Conservation (phyloP, 1,284 basidiomycete genomes). For the Puccinia triticina region DNA sequence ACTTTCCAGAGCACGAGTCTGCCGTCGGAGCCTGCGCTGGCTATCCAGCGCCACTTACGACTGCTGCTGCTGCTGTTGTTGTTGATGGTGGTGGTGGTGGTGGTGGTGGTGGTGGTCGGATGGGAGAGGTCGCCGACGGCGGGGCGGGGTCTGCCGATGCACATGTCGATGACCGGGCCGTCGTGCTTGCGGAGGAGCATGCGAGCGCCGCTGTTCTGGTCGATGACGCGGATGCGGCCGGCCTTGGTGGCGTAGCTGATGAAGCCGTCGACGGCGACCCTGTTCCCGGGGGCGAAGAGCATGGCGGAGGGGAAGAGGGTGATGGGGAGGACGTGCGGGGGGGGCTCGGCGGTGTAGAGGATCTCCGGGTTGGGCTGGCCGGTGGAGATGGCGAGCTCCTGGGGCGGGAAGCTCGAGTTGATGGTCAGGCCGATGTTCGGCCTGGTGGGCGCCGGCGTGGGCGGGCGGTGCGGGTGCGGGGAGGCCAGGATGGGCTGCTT, state of each 20-base stretch:
- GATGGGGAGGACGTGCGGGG: conserved; percentile 30
- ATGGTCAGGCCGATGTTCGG: conserved; percentile 5
- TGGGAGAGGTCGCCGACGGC: not conserved
- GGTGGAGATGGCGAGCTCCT: conserved; percentile 21
- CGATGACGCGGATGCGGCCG: conserved; percentile 43
- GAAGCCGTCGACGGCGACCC: conserved; percentile 46
- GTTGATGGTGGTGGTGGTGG: not conserved
- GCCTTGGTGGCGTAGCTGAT: conserved; percentile 47
- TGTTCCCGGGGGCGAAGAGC: conserved; percentile 17
- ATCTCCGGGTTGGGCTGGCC: conserved; percentile 16
- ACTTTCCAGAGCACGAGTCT: conserved; percentile 46
- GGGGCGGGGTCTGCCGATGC: conserved; percentile 11
- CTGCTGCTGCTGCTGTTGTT: not conserved
- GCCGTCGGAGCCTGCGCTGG: conserved; percentile 24
- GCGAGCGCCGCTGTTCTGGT: conserved; percentile 40
- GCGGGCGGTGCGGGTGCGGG: not conserved
- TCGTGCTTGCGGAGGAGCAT: conserved; percentile 44
- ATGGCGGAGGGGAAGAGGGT: conserved; percentile 33
- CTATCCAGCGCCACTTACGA: conserved; percentile 28
- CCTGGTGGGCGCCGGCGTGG: not conserved
- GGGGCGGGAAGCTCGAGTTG: conserved; percentile 35
- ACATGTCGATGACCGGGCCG: conserved; percentile 40
- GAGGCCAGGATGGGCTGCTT: not conserved
- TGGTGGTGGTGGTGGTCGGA: too few relatives aligned
- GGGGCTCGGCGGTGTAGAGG: conserved; percentile 24